phyloP scores from a whole-genome alignment of 345 rosid species.

The Eucalyptus regnans region DNA sequence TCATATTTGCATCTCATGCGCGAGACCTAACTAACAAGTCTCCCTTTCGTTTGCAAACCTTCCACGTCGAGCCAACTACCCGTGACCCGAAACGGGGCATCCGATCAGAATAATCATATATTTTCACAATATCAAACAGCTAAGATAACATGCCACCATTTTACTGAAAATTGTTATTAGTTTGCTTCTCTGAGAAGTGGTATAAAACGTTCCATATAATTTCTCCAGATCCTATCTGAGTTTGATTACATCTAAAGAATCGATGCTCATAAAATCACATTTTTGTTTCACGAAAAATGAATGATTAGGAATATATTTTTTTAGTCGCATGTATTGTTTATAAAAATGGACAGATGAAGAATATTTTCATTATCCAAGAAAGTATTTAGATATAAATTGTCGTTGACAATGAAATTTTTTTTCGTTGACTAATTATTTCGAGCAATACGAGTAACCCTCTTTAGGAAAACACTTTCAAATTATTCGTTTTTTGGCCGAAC shows the following conservation, averaged over 20 bases:
- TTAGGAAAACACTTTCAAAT: rapidly evolving
- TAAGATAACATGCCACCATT: background rate
- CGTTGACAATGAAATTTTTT: background rate
- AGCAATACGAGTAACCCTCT: rapidly evolving
- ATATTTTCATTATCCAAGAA: background rate
- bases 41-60: background rate
- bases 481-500: rapidly evolving
- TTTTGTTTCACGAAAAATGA: background rate
- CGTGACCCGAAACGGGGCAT: background rate
- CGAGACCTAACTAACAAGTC: background rate
- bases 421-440: background rate
- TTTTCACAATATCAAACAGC: background rate
- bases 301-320: background rate
- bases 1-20: background rate
- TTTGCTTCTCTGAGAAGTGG: background rate
- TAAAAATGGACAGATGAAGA: background rate
- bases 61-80: background rate
- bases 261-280: background rate
- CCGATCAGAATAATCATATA: background rate
- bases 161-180: background rate
- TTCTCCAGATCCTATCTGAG: background rate
- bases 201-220: background rate
- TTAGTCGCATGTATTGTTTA: rapidly evolving
- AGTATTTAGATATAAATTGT: background rate
- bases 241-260: background rate